Evolutionary conservation across 2,329 filamentous ascomycete species (phyloP), one percentile per base, ranked within the genome.

Genomic region (Grosmannia penicillata): DNA sequence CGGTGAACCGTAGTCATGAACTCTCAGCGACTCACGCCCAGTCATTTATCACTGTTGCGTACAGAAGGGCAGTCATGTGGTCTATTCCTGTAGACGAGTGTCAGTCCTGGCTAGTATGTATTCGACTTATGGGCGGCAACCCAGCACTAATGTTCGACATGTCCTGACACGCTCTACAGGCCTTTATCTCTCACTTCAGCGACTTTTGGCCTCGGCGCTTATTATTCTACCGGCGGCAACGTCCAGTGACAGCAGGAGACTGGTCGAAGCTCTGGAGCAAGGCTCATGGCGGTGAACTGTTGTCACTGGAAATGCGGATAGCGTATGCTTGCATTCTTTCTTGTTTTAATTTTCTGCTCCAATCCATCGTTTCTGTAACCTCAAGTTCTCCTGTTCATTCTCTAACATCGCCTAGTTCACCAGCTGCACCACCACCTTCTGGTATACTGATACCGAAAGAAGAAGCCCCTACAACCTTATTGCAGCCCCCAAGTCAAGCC

Each of bases 41-140:
- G 45, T 48, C 36, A 14, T 49, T 45, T 1, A 56, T 65, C 15
- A 45, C 57, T 8, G 55, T 65, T 7, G 51, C 50, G 4, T 57
- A 56, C 25, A 53, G 51, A 4, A 49, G 52, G 22, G 51, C 54
- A 0, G 48, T 62, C 3, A 42, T 56, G 14, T 68, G 62, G 62
- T 49, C 51, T 2, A 45, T 66, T 9, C 48, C 53, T 3, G 42
- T 56, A 4, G 47, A 58, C 14, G 54, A 64, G 33, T 66, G 63
- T 37, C 48, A 51, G 21, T 62, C 58, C 0, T 67, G 63, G 63
- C 60, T 66, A 56, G 61, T 65, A 48, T 50, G 60, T 50, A n/a
- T n/a, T n/a, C n/a, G n/a, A n/a, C n/a, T n/a, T n/a, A n/a, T n/a
- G n/a, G n/a, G n/a, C n/a, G 26, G n/a, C n/a, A n/a, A n/a, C n/a